A percentile compares a stretch with the other conserved stretches of the same genome.
Conservation (phyloP, 1,284 basidiomycete species). For the Irpex rosettiformis region DNA sequence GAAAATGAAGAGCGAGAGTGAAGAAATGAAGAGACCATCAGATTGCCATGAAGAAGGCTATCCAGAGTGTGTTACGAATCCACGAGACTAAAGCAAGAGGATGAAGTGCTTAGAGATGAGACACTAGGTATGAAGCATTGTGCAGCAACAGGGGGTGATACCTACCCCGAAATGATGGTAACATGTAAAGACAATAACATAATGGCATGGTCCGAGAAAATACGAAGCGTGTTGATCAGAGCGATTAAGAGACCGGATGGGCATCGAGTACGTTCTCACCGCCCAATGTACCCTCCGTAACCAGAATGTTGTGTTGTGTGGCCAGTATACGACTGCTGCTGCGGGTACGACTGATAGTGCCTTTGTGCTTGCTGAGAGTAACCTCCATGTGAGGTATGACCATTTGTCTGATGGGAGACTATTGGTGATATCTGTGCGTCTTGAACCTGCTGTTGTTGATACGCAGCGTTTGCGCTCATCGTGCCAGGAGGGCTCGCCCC, state of each 20-base stretch:
- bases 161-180: too few species aligned
- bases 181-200: too few species aligned
- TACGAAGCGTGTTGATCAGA: too few species aligned
- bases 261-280: conserved; percentile 7
- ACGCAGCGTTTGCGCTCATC: background rate
- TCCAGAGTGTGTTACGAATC: background rate
- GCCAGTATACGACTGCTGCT: conserved; percentile 9
- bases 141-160: too few species aligned
- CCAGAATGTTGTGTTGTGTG: conserved; percentile 4
- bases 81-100: background rate
- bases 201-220: too few species aligned
- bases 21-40: background rate
- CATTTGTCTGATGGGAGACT: background rate
- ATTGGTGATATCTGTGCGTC: background rate
- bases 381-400: background rate
- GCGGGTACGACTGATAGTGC: conserved; percentile 16
- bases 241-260: too few species aligned
- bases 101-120: background rate
- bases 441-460: background rate
- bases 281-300: conserved; percentile 8
- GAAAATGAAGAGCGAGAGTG: background rate
- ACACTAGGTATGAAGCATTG: too few species aligned
- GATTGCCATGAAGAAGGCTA: too few species aligned
- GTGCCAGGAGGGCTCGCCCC: background rate
- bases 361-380: background rate